Base-by-base conservation (phyloP, 106 monocot species). In the Vanilla planifolia region DNA sequence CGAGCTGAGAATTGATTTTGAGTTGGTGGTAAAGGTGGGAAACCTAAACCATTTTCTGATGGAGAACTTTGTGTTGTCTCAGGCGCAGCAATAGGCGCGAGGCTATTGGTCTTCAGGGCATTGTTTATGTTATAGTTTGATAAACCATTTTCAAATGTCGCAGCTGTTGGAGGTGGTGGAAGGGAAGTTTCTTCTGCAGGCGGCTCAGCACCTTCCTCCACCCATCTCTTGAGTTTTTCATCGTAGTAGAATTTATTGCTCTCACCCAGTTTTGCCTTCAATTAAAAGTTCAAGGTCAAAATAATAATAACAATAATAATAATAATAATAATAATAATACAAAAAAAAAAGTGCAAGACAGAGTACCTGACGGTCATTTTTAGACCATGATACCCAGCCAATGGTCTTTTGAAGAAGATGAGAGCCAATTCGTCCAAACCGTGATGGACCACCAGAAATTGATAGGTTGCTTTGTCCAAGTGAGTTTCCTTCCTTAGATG, bases 191-290 rank as follows among this genome's bases (percentile, higher is more conserved):
- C 85, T 68, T 70, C 85, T 26, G 88, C 79, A 21, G 84, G 74
- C 58, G 71, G 62, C 47, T 79, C 85, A 28, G 71, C 75, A 42
- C 98, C 98, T 71, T 99, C 88, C 65, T 99, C 98, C 33, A 99
- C 85, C 98, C 98, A 99, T 71, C 79, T 88, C 73, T 92, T 99
- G 19, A 99, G 79, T 42, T 92, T 92, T 45, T 99, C 98, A 62
- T 99, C 85, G 61, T 99, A 99, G 67, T 92, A 99, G 60, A 99
- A 99, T 66, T 82, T 99, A 71, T 99, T 99, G 22, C 56, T 68
- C 59, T 92, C 85, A 29, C 98, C 92, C 30, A 99, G 66, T 63
- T 92, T 99, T 25, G 92, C 98, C 98, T 99, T 48, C 40, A 77
- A 40, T 13, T 23, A 46, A 2, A 21, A 7, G 14, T 32, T 32